Evolutionary conservation across 2,329 filamentous ascomycete species (phyloP), one percentile per base, ranked within the genome.

Genomic region (Spiromastix sp.): DNA sequence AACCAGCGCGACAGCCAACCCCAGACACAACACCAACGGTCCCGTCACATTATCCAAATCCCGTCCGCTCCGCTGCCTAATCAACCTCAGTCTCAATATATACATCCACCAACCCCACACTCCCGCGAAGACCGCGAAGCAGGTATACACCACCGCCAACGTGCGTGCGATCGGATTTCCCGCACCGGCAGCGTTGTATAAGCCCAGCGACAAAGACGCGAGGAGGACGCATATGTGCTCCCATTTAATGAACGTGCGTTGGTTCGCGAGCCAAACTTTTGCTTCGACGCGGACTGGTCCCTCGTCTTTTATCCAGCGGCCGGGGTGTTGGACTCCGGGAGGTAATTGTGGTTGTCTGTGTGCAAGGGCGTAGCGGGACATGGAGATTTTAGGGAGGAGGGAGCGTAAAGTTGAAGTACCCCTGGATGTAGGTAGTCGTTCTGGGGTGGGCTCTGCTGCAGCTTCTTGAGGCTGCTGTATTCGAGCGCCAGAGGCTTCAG

Each of bases 201-300:
- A 66, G 15, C 81, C 84, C 9, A 98, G 66, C 0, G 85, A 84
- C 19, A 98, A 64, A 15, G 80, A 79, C 24, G 86, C 87, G 16
- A 98, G 77, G 10, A 98, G 70, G 32, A 98, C 77, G 42, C 78
- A 81, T 51, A 98, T 86, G 58, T 96, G 87, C 66, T 96, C 85
- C 91, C 91, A 98, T 61, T 95, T 96, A 60, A 98, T 80, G 56
- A 95, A 98, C 0, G 91, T 98, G 42, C 91, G 81, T 64, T 98
- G 89, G 60, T 98, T 98, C 36, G 91, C 91, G 38, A 98, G 79
- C 89, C 91, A 98, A 19, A 98, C 89, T 63, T 98, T 98, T 42
- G 85, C 86, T 64, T 98, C 91, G 38, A 98, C 85, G 54, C 86
- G 82, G 45, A 96, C 73, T 22, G 86, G 83, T 3, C 91, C 89